Base-by-base conservation (phyloP, 2,329 filamentous ascomycete genomes). In the Cercospora sp. region DNA sequence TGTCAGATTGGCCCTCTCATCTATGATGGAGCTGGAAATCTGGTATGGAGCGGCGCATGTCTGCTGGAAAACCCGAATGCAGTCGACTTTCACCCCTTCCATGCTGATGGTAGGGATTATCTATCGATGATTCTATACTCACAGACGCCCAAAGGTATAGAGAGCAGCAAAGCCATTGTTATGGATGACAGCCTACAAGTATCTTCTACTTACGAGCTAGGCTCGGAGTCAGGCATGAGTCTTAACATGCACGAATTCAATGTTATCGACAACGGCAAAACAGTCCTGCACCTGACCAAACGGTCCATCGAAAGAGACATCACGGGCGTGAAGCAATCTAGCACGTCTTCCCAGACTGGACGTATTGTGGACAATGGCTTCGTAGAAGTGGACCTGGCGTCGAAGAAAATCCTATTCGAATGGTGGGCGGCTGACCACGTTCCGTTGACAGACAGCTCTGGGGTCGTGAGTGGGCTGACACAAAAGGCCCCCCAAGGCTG, bases 191-290 rank as follows among this genome's bases (percentile, higher is more conserved):
- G 57, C 6, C 28, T 59, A 3, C 28, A 59, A n/a, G 5, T 59
- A 13, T 59, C 55, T 59, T 37, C 30, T 5, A 57, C 40, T 7
- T 37, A 65, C 12, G 28, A 65, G 24, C 26, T 43, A 7, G 28
- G 24, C 12, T 34, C 65, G 2, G 10, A 49, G 9, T 58, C 65
- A 32, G 49, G 43, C 18, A 40, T 51, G 13, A 55, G 53, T 40
- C 57, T 70, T 30, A 70, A 81, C 53, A 80, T 80, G 59, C 80
- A 81, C 66, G 80, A 81, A 57, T 80, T 80, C 70, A 78, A 78
- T 7, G 63, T 81, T 5, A 70, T 76, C 53, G 66, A 78, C 9
- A 71, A 77, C 51, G 79, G 79, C 8, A 69, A 72, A 30, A 75
- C 75, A 9, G 79, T 77, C 1, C 65, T 81, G 24, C 34, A 66